Percentiles rank a stretch among this genome's conserved stretches.
These are phyloP conservation scores for Corylus heterophylla DNA, from an alignment of 306 rosid species.

Conservation along the genomic window DNA sequence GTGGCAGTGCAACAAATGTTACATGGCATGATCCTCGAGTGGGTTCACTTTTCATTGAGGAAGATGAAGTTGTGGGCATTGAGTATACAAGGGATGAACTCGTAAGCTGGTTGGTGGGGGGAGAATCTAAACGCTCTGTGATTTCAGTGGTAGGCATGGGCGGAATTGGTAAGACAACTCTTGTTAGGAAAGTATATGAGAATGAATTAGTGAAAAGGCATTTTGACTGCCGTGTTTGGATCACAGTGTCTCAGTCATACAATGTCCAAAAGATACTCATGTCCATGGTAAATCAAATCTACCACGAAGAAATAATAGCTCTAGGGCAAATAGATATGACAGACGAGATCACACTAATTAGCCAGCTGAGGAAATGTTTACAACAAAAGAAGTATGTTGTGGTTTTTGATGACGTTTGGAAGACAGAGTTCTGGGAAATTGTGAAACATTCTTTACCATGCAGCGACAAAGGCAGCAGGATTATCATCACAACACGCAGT, in stretches of 20 bases:
- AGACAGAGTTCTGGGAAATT: background rate
- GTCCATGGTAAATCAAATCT: background rate
- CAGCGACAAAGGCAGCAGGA: background rate
- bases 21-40: background rate
- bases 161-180: background rate
- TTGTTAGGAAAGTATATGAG: background rate
- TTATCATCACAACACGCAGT: background rate
- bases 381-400: background rate
- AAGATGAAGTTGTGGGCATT: slow-evolving; percentile 1
- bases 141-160: slow-evolving; percentile 2
- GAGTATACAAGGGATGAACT: background rate
- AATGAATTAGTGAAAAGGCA: background rate
- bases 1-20: background rate
- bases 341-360: background rate
- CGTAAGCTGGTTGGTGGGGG: background rate
- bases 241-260: slow-evolving; percentile 2
- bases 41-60: slow-evolving; percentile 4
- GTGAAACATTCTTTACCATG: background rate
- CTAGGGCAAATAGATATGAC: background rate
- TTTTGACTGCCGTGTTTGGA: slow-evolving; percentile 1
- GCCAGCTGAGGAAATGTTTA: background rate
- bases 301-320: background rate
- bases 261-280: background rate
- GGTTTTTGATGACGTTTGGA: slow-evolving; percentile 1
- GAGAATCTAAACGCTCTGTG: background rate